Base-by-base conservation (phyloP, 108 stramenopile genomes). In the Schizochytrium sp. region DNA sequence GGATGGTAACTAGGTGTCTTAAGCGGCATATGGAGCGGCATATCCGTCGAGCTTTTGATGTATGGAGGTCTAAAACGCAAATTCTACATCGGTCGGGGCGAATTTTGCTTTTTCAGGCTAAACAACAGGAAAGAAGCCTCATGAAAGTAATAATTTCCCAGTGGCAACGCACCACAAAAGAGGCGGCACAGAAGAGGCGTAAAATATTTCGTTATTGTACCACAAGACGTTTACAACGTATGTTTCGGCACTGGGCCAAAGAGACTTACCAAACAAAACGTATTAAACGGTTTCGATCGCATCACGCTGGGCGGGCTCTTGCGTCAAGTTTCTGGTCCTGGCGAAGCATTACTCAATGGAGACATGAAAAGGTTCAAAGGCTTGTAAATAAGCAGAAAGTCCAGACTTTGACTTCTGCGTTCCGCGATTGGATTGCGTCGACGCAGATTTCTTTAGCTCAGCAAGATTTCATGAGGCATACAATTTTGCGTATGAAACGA, bases 201-300 rank as follows among this genome's bases (percentile, higher is more conserved):
- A 28, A 28, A 28, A 28, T 28, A 28, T 28, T 28, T 28, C 28
- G 28, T 28, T 28, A 28, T 28, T 28, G 28, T 28, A 28, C 28
- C 28, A 28, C 28, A 28, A 28, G 0, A 28, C 28, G 28, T 28
- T n/a, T 60, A n/a, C 59, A n/a, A 1, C 19, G 28, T n/a, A 60
- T n/a, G 1, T 60, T 60, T n/a, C 17, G 19, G 59, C 2, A n/a
- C 19, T 60, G 59, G 59, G 59, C 59, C 17, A n/a, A 1, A 2
- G 59, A 60, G 59, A n/a, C 19, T 0, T n/a, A 60, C 19, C 59
- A 60, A 60, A 60, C 59, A 60, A 60, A 60, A n/a, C 59, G 59
- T n/a, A n/a, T 60, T 17, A 60, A n/a, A n/a, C 0, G 28, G 59
- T n/a, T 60, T 60, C 28, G 19, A n/a, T n/a, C 19, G 19, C 59